Evolutionary conservation across 1,284 basidiomycete genomes (phyloP).

Genomic region (Ganoderma multipileum): DNA sequence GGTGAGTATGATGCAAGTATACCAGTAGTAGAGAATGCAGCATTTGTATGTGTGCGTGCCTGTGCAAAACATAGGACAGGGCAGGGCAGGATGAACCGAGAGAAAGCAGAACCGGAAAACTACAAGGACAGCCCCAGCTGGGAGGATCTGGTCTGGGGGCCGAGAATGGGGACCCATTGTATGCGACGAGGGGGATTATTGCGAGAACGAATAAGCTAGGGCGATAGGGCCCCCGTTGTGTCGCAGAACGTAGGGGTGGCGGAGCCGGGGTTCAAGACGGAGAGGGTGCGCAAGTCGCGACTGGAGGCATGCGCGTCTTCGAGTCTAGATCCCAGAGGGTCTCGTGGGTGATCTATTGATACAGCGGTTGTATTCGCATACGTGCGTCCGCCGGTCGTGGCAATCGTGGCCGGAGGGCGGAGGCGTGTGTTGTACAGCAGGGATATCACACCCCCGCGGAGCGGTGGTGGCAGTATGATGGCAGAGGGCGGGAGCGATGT

Average conservation of each 20-base stretch:
- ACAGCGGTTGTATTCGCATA: slow-evolving; percentile 19
- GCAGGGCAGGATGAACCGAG: not conserved
- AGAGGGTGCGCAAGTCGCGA: slow-evolving; percentile 1
- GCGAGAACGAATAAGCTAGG: slow-evolving; percentile 2
- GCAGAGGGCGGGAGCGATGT: not conserved
- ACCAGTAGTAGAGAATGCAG: slow-evolving; percentile 19
- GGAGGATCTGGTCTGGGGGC: not conserved
- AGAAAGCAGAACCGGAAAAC: not conserved
- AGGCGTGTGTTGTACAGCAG: slow-evolving; percentile 25
- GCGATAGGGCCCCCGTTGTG: not conserved
- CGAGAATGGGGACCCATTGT: not conserved
- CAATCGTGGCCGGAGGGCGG: slow-evolving; percentile 12
- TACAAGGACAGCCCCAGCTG: not conserved
- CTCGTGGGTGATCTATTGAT: slow-evolving; percentile 21
- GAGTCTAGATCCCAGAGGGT: slow-evolving; percentile 3
- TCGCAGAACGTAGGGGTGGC: slow-evolving; percentile 1
- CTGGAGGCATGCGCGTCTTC: slow-evolving; percentile 6
- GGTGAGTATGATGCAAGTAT: not conserved
- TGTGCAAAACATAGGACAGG: not conserved
- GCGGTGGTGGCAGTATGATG: slow-evolving; percentile 4
- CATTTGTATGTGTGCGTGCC: slow-evolving; percentile 3
- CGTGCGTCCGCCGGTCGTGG: slow-evolving; percentile 10
- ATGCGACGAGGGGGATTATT: slow-evolving; percentile 3
- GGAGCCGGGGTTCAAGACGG: not conserved
- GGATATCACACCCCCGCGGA: slow-evolving; percentile 17